Base-by-base conservation (phyloP, 2,329 filamentous ascomycete species). In the Dendryphion nanum region DNA sequence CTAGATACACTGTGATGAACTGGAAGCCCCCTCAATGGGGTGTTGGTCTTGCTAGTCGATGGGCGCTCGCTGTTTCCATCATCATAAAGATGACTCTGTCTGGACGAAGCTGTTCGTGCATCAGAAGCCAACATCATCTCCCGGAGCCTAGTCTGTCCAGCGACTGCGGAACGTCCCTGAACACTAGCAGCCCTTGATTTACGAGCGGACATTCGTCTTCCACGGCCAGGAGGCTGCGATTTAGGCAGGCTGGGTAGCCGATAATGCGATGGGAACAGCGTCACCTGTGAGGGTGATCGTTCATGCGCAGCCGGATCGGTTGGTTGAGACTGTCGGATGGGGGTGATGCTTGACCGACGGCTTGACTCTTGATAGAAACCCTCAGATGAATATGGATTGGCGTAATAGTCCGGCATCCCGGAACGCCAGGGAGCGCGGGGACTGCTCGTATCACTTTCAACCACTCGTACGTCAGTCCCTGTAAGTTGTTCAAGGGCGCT, bases 361-460 rank as follows among this genome's bases (percentile, higher is more conserved):
- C 45, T 55, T 1, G 56, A 53, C 4, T 46, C 42, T 17, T 45
- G 42, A 19, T 61, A 57, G 40, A 57, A 61, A 0, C 47, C 50
- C n/a, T n/a, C n/a, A n/a, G n/a, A n/a, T n/a, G n/a, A n/a, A n/a
- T n/a, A n/a, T n/a, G n/a, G n/a, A n/a, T n/a, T n/a, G n/a, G n/a
- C n/a, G n/a, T n/a, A n/a, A n/a, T n/a, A n/a, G n/a, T n/a, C n/a
- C n/a, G n/a, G n/a, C n/a, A n/a, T 43, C 28, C 46, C 54, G 18
- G 51, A 58, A 38, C 40, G 54, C 21, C 47, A 45, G 10, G 32
- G 39, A 4, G 44, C 44, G 26, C 57, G 60, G 8, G 59, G 59
- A 21, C 63, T 66, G 40, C 63, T 68, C 6, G 48, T 61, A 30
- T 66, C 55, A 39, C 66, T 69, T 12, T 63, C 65, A 19, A 55